These are phyloP conservation scores for Aspergillus udagawae DNA, from an alignment of 2,329 filamentous ascomycete genomes.

Conservation along the genomic window DNA sequence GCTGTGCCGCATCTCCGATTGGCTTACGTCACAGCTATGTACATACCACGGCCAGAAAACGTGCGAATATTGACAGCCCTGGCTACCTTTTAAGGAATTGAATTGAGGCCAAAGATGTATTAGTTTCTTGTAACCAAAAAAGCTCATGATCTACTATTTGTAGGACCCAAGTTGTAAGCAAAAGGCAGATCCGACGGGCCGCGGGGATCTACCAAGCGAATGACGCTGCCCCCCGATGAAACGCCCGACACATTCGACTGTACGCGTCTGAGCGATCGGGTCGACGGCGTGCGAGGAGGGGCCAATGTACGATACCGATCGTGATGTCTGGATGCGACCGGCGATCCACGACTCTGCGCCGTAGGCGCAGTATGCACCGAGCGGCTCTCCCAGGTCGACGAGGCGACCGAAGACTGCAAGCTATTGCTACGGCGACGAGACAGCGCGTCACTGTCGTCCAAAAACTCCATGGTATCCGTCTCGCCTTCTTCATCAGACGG, in stretches of 20 bases:
- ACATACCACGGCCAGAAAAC: background rate
- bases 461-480: slow-evolving; percentile 31
- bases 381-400: slow-evolving; percentile 25
- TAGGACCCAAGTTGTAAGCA: slow-evolving; percentile 24
- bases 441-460: slow-evolving; percentile 18
- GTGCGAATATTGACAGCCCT: background rate
- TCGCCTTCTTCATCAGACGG: slow-evolving; percentile 39
- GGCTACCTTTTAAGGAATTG: background rate
- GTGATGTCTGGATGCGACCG: slow-evolving; percentile 9
- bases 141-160: slow-evolving; percentile 1
- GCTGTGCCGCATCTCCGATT: slow-evolving; percentile 1
- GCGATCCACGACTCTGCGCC: slow-evolving; percentile 17
- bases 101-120: background rate
- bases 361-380: slow-evolving; percentile 27
- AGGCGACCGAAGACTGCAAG: slow-evolving; percentile 22
- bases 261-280: slow-evolving; percentile 30
- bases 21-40: background rate
- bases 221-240: slow-evolving; percentile 36
- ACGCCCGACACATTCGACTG: slow-evolving; percentile 31
- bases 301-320: slow-evolving; percentile 10
- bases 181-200: slow-evolving; percentile 32
- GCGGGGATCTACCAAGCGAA: slow-evolving; percentile 30
- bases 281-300: slow-evolving; percentile 31
- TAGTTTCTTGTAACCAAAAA: background rate
- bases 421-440: slow-evolving; percentile 23